Evolutionary conservation across 192 early-diverging fungal species (phyloP), one percentile per base, ranked within the genome.

Genomic region (Gonapodya prolifera): DNA sequence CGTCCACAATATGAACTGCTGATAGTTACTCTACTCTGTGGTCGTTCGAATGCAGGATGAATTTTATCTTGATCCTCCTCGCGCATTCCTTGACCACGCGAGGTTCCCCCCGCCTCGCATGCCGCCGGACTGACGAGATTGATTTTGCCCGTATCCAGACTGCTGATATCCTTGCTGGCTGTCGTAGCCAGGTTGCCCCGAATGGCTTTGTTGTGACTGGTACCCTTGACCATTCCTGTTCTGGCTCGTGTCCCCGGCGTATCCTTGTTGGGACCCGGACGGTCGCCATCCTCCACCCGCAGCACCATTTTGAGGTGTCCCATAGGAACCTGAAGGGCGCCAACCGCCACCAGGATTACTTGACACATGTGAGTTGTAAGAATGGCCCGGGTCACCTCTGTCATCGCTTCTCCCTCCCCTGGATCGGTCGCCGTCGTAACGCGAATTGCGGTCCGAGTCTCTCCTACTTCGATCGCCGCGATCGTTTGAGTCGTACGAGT

Each of bases 211-310:
- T n/a, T n/a, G n/a, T n/a, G n/a, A 16, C 45, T n/a, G 45, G 45
- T 69, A 16, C 45, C 45, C 45, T 69, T n/a, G 45, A 69, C 13
- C 45, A 8, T 8, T 69, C 8, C 45, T 69, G 45, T 69, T n/a
- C 45, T n/a, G 45, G 13, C 45, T 69, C n/a, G 45, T n/a, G 45
- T 16, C 45, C 45, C 13, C 13, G 8, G n/a, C 8, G 45, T 16
- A 69, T 69, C 45, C 13, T 69, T 73, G 71, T 73, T 30, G 45
- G 8, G 16, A 73, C 2, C 71, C 29, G 18, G 71, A 73, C 13
- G 71, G 71, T 32, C 18, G 2, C 71, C 71, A 73, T 32, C 71
- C 71, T 73, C 71, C 71, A 73, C 45, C 45, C 45, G 45, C 13
- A 8, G 45, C 8, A 8, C 71, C 71, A 32, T 32, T 18, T 32